Conservation (phyloP, 2,329 filamentous ascomycete genomes). For the Colletotrichum sp. region DNA sequence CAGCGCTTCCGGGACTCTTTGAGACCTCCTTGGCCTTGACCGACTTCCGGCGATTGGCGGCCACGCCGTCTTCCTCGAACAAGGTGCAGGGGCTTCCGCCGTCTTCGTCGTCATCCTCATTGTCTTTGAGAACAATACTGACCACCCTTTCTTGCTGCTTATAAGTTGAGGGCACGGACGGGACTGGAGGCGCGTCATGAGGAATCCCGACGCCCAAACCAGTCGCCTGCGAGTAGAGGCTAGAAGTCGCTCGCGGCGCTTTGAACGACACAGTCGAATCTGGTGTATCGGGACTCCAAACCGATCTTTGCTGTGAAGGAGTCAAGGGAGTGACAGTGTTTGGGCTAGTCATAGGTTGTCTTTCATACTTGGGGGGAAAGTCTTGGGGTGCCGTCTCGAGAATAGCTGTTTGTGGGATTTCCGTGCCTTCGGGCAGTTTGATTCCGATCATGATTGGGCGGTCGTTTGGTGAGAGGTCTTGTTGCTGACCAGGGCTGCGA, state of each 20-base stretch:
- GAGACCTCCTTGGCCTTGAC: conserved; percentile 40
- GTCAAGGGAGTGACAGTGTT: conserved; percentile 27
- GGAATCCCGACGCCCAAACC: conserved; percentile 33
- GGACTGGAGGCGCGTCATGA: conserved; percentile 62
- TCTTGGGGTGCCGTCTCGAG: conserved; percentile 43
- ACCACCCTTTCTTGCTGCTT: conserved; percentile 38
- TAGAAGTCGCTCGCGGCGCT: conserved; percentile 54
- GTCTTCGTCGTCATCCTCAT: conserved; percentile 56
- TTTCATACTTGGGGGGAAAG: conserved; percentile 15
- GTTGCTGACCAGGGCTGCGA: conserved; percentile 28
- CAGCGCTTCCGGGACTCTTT: conserved; percentile 53
- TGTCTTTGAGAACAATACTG: conserved; percentile 32
- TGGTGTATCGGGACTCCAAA: conserved; percentile 68
- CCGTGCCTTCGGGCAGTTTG: conserved; percentile 60
- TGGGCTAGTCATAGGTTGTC: neutral
- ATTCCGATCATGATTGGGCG: conserved; percentile 78
- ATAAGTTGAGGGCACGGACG: conserved; percentile 55
- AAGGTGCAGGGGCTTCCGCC: conserved; percentile 65
- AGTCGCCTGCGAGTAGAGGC: conserved; percentile 65
- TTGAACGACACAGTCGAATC: conserved; percentile 50
- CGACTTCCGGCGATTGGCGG: conserved; percentile 41
- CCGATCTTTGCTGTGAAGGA: conserved; percentile 48
- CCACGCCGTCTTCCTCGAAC: conserved; percentile 71
- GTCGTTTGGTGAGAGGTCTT: conserved; percentile 69
- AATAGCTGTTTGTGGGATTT: conserved; percentile 53